Evolutionary conservation across 208 protist species (phyloP), one percentile per base, ranked within the genome.

Genomic region (Leishmania aethiopica): DNA sequence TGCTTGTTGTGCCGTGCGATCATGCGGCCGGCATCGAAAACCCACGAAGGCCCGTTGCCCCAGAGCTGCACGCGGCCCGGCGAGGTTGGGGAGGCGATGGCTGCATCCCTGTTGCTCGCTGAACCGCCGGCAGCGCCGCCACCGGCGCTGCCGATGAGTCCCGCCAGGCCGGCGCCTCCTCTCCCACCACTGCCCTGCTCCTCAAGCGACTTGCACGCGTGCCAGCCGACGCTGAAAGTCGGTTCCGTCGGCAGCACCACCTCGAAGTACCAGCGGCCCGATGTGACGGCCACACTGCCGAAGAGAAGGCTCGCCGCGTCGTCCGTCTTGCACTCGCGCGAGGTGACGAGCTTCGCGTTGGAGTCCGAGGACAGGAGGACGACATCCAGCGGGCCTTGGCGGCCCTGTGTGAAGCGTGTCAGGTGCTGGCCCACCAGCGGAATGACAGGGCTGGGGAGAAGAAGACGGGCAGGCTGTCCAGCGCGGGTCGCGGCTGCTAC

Each of bases 191-290:
- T 60, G 32, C 78, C 81, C 28, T 86, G 77, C 47, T 83, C 83
- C 55, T 86, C 83, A 55, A 86, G 47, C 7, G 78, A 13, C 83
- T 88, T 79, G 78, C 78, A 77, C 25, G 83, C 83, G 42, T 79
- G 83, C 93, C 93, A 96, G 32, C 92, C 94, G 32, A 95, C 79
- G 72, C 86, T 90, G 35, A 95, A 82, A 37, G 49, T 78, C 19
- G 86, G 74, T 59, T 86, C 86, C 2, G 78, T 83, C 15, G 84
- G 86, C 57, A 96, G 51, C 3, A 89, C 78, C 40, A 97, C 89
- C 81, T 98, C 96, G 79, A 94, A 98, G 88, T 98, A 98, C 96
- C 96, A 98, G 55, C 86, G 78, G 6, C 96, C 96, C 5, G 74
- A 62, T 19, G 80, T 84, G n/a, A 97, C 92, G 45, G 80, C 85